Percentiles rank a stretch among this genome's conserved stretches.
phyloP scores from a whole-genome alignment of 495 filamentous ascomycete species.

The Podospora pseudopauciseta region DNA sequence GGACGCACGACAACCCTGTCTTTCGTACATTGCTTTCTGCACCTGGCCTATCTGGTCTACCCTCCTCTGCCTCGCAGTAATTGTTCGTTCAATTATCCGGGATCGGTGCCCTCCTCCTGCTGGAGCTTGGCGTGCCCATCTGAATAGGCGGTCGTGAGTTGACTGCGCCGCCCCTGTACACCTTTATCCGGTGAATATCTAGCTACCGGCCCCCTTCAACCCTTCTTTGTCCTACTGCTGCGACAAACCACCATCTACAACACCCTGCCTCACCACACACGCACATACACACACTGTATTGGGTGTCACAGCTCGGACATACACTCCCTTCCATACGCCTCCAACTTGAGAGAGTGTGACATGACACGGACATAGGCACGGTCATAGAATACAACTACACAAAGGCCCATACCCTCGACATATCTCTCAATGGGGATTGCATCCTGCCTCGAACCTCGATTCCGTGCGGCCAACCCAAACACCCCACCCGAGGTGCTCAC shows the following conservation, averaged over 20 bases:
- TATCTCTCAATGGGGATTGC: slow-evolving; percentile 49
- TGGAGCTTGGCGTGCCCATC: slow-evolving; percentile 28
- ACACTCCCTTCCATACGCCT: slow-evolving; percentile 10
- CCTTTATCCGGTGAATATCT: slow-evolving; percentile 38
- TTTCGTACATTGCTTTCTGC: slow-evolving; percentile 14
- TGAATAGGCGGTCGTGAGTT: slow-evolving; percentile 21
- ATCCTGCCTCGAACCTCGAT: slow-evolving; percentile 43
- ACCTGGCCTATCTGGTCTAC: slow-evolving; percentile 6
- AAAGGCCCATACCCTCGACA: slow-evolving; percentile 17
- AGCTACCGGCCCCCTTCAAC: slow-evolving; percentile 27
- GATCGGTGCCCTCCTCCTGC: slow-evolving; percentile 27
- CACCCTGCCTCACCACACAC: slow-evolving; percentile 4
- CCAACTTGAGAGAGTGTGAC: slow-evolving; percentile 16
- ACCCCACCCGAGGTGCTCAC: slow-evolving; percentile 45
- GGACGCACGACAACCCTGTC: slow-evolving; percentile 18
- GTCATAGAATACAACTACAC: slow-evolving; percentile 12
- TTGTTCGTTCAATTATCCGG: slow-evolving; percentile 38
- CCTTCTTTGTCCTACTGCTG: slow-evolving; percentile 17
- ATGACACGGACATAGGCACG: slow-evolving; percentile 24
- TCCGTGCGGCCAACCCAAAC: slow-evolving; percentile 40
- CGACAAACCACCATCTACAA: slow-evolving; percentile 8
- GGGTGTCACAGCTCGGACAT: slow-evolving; percentile 1
- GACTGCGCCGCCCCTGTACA: slow-evolving; percentile 35
- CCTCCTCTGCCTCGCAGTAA: slow-evolving; percentile 26
- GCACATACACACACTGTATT: neutral